These are phyloP conservation scores for Monosporozyma yasuniensis DNA, from an alignment of 805 yeast species.

Conservation along the genomic window DNA sequence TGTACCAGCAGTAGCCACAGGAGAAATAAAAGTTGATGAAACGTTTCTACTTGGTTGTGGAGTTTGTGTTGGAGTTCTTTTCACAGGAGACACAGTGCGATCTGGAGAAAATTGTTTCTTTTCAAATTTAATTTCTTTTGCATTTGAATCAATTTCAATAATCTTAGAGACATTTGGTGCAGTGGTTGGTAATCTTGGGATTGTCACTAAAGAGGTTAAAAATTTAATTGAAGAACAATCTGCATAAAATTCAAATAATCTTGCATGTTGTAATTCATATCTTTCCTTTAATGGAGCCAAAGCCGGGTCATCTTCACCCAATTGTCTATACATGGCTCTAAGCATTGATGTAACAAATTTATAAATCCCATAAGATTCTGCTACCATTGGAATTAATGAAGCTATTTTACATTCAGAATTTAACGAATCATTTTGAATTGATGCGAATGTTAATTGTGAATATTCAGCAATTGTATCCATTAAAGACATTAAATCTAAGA, in stretches of 20 bases:
- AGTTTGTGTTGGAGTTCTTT: background rate
- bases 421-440: conserved; percentile 44
- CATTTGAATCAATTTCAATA: conserved; percentile 17
- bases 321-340: conserved; percentile 72
- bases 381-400: conserved; percentile 80
- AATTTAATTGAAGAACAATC: conserved; percentile 82
- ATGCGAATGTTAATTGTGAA: conserved; percentile 66
- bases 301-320: conserved; percentile 56
- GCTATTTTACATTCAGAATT: conserved; percentile 69
- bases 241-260: conserved; percentile 74
- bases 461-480: conserved; percentile 79
- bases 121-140: conserved; percentile 12
- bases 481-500: conserved; percentile 72
- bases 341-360: conserved; percentile 85
- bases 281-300: conserved; percentile 64
- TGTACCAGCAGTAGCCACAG: conserved; percentile 3
- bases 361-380: conserved; percentile 88
- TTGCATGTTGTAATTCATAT: conserved; percentile 57
- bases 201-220: conserved; percentile 61
- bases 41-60: background rate
- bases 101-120: conserved; percentile 2
- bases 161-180: conserved; percentile 28
- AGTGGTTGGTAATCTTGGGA: conserved; percentile 32
- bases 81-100: conserved; percentile 2
- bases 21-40: conserved; percentile 3